Evolutionary conservation across 1,284 basidiomycete genomes (phyloP).

Genomic region (Marasmius sp.): DNA sequence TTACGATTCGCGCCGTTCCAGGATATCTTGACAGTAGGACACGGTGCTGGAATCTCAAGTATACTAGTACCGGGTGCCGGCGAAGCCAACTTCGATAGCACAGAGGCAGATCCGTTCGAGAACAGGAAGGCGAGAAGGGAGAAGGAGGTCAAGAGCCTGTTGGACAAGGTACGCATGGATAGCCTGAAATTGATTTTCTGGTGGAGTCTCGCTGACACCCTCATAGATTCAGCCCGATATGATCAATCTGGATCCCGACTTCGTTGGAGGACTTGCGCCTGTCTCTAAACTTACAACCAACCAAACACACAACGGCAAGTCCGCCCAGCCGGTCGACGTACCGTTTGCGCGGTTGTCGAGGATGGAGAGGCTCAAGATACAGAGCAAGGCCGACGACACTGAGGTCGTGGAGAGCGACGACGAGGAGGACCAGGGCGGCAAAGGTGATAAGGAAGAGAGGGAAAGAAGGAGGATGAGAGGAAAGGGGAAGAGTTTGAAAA

Average conservation of each 20-base stretch:
- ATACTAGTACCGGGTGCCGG: constrained; percentile 91
- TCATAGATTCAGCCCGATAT: constrained; percentile 86
- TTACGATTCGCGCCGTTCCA: constrained; percentile 90
- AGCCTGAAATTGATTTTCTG: not conserved
- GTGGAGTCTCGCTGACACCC: not conserved
- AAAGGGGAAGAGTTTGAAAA: constrained; percentile 81
- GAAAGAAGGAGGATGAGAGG: constrained; percentile 85
- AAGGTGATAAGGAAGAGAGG: constrained; percentile 46
- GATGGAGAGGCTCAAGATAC: constrained; percentile 67
- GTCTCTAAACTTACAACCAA: constrained; percentile 58
- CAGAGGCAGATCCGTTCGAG: constrained; percentile 95
- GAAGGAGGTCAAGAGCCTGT: constrained; percentile 85
- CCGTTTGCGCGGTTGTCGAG: constrained; percentile 75
- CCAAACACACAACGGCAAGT: constrained; percentile 43
- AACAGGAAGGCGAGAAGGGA: constrained; percentile 81
- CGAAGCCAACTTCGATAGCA: constrained; percentile 93
- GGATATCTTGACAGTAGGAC: constrained; percentile 84
- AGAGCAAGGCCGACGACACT: constrained; percentile 74
- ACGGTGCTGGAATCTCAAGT: constrained; percentile 75
- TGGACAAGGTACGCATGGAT: constrained; percentile 75
- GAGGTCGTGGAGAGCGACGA: constrained; percentile 45
- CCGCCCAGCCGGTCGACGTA: constrained; percentile 40
- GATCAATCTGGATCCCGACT: constrained; percentile 88
- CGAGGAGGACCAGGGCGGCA: constrained; percentile 36
- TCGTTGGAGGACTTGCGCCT: constrained; percentile 73